Percentiles rank a stretch among this genome's conserved stretches.
These are phyloP conservation scores for Cicer pinnatifidum DNA, from an alignment of 306 rosid genomes.

Conservation along the genomic window DNA sequence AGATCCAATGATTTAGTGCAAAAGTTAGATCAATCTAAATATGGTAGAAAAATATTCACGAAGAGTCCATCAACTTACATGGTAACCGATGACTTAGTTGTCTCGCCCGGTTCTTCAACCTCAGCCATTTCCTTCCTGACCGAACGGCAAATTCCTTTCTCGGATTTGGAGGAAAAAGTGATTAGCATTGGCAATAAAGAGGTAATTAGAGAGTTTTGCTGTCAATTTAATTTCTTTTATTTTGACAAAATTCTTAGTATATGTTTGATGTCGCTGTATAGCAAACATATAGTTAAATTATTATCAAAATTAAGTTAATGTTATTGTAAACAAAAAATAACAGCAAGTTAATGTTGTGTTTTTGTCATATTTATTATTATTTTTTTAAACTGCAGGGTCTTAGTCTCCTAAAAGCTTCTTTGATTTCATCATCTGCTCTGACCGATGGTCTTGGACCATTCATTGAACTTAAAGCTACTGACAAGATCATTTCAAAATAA, in stretches of 20 bases:
- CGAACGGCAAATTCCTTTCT: not conserved
- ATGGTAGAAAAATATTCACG: not conserved
- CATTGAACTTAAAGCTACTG: not conserved
- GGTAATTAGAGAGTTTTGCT: not conserved
- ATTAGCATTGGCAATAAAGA: conserved; percentile 31
- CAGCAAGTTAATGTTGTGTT: not conserved
- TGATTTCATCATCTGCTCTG: conserved; percentile 30
- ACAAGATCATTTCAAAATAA: not conserved
- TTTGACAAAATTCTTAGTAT: not conserved
- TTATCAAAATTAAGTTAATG: no score
- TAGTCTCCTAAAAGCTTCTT: conserved; percentile 36
- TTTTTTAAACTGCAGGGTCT: conserved; percentile 12
- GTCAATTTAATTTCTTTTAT: not conserved
- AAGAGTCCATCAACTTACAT: not conserved
- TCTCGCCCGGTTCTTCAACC: not conserved
- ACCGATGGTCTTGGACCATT: conserved; percentile 12
- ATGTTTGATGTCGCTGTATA: no score
- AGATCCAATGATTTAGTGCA: not conserved
- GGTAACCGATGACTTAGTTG: conserved; percentile 44
- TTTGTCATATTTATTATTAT: not conserved
- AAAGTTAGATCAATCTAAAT: not conserved
- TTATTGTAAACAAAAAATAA: no score
- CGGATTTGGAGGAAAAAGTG: conserved; percentile 38
- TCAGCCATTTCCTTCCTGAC: not conserved
- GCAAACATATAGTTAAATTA: no score